Conservation (phyloP, 1,284 basidiomycete genomes). For the Hemileia vastatrix region DNA sequence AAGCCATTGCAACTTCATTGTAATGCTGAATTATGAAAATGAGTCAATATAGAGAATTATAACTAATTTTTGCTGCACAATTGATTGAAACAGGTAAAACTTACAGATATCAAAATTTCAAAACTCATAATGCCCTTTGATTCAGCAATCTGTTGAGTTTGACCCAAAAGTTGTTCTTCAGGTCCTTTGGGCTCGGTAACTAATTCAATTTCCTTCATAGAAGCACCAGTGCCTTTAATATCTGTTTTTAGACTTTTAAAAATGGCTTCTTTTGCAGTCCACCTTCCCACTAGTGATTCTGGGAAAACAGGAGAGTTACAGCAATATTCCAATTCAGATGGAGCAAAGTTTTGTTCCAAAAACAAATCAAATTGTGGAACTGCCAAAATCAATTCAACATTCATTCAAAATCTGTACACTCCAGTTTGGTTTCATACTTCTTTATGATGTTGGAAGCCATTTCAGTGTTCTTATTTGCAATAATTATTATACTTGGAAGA, state of each 20-base stretch:
- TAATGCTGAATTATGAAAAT: constrained; percentile 48
- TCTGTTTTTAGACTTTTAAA: constrained; percentile 93
- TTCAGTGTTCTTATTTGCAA: constrained; percentile 49
- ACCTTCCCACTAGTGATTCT: constrained; percentile 89
- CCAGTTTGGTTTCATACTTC: constrained; percentile 40
- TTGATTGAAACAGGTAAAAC: background rate
- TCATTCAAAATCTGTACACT: constrained; percentile 35
- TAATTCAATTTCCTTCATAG: constrained; percentile 96
- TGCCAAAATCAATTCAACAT: constrained; percentile 71
- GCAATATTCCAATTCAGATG: constrained; percentile 78
- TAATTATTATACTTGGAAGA: constrained; percentile 9
- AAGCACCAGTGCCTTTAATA: constrained; percentile 81
- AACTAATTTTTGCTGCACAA: background rate
- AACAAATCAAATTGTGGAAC: constrained; percentile 77
- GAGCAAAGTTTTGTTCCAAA: constrained; percentile 83
- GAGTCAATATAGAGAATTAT: background rate
- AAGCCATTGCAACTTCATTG: constrained; percentile 22
- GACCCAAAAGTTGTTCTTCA: constrained; percentile 58
- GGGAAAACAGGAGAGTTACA: constrained; percentile 69
- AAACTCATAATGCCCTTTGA: constrained; percentile 65
- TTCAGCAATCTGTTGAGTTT: constrained; percentile 64
- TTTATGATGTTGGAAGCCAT: constrained; percentile 60
- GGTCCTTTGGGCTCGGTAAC: constrained; percentile 52
- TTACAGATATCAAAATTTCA: constrained; percentile 65
- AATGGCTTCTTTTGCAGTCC: constrained; percentile 95